Evolutionary conservation across 768 basidiomycete genomes (phyloP), one percentile per base, ranked within the genome.

Genomic region (Infundibulicybe gibba): DNA sequence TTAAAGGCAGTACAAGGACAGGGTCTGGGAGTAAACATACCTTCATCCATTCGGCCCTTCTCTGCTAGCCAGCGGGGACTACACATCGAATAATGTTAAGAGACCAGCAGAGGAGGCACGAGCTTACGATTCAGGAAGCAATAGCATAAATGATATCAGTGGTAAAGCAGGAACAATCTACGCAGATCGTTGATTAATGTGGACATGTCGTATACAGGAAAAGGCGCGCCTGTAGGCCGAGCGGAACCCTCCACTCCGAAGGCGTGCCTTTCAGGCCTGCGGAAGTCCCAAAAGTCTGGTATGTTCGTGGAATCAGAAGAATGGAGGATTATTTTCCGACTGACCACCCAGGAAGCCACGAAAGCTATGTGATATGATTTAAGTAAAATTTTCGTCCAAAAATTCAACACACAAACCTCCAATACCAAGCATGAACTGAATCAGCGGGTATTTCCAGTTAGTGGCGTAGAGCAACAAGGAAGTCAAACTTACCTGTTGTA

Each of bases 11-110:
- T 12, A 11, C 13, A 39, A 42, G 32, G 5, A 9, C 10, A 43
- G 6, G n/a, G n/a, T 13, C 15, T 16, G 8, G 33, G 10, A 41
- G 10, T 8, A 17, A 12, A 52, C 55, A 3, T 48, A 53, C 72
- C 72, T 52, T 79, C 77, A 3, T 77, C 70, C 32, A 71, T 56
- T 5, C 75, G 65, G 8, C 75, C 77, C 41, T 75, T 72, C 58
- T 75, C 70, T 38, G 77, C 77, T 51, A 80, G 65, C 70, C 75
- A 82, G 10, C 80, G 69, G 1, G 79, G 76, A 9, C 67, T 67
- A 19, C 10, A 12, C 25, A 16, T 11, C 32, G 6, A 20, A 3
- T 38, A 13, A 30, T 30, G 3, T 45, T 30, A 14, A 17, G 34
- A 32, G 13, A 13, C 6, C 2, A 13, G 21, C 40, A 31, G 21